A percentile compares a stretch with the other conserved stretches of the same genome.
phyloP scores from a whole-genome alignment of 331 rosid species.

The Malus hybrid region DNA sequence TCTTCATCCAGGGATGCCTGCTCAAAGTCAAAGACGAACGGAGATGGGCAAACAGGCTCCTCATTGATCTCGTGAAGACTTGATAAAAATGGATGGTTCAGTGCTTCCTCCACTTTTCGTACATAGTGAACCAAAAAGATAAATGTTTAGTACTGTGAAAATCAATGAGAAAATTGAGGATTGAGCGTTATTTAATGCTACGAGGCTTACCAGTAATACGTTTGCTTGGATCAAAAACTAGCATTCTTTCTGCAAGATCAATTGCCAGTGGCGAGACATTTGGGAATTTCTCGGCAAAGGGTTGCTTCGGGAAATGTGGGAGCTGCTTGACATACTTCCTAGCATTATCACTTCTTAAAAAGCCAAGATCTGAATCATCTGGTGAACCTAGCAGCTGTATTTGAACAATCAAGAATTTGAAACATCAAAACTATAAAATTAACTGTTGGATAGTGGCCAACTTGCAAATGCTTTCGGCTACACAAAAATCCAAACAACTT shows the following conservation, averaged over 20 bases:
- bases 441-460: no score
- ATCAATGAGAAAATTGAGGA: slow-evolving; percentile 2
- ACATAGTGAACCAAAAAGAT: slow-evolving; percentile 1
- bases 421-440: not conserved
- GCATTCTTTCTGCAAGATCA: slow-evolving; percentile 90
- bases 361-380: slow-evolving; percentile 79
- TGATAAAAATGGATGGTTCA: slow-evolving; percentile 77
- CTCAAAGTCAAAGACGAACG: slow-evolving; percentile 81
- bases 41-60: slow-evolving; percentile 80
- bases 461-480: no score
- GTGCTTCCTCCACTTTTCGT: slow-evolving; percentile 71
- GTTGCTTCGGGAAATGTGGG: slow-evolving; percentile 55
- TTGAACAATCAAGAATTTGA: slow-evolving; percentile 1
- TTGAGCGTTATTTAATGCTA: slow-evolving; percentile 6
- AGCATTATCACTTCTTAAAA: slow-evolving; percentile 88
- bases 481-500: no score
- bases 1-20: slow-evolving; percentile 70
- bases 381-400: slow-evolving; percentile 87
- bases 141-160: not conserved
- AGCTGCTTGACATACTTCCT: slow-evolving; percentile 89
- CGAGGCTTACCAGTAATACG: slow-evolving; percentile 71
- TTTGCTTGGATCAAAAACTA: slow-evolving; percentile 79
- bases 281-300: slow-evolving; percentile 54
- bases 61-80: slow-evolving; percentile 96
- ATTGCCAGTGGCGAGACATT: slow-evolving; percentile 60